Evolutionary conservation across 139 green algal genomes (phyloP), one percentile per base, ranked within the genome.

Genomic region (Microglena sp.): DNA sequence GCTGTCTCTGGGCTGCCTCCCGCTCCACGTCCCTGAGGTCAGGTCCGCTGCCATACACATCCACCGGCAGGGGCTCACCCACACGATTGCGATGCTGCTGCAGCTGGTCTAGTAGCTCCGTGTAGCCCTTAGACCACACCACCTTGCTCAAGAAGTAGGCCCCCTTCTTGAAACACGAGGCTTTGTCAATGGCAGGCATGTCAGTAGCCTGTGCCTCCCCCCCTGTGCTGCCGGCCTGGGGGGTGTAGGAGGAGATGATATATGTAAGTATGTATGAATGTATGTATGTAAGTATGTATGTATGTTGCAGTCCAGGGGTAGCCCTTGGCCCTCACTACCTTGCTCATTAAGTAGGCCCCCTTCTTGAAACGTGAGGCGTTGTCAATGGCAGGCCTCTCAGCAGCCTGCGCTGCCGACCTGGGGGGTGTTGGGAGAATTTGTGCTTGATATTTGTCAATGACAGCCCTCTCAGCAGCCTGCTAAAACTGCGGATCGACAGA

Each of bases 61-160:
- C 94, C 60, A 99, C 74, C 8, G 43, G 33, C 66, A 85, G 64
- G 33, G 76, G 72, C 58, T 77, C 45, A 26, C 82, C 81, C 27
- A 69, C 82, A 30, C 71, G 60, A n/a, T 33, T 28, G 36, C 32
- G 67, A 71, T 91, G 80, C 67, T 86, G 74, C 1, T 74, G 57
- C 15, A 96, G 56, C 31, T 90, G 78, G 30, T 95, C 83, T 66
- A 98, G 78, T 77, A 98, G 84, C 85, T 98, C 92, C 5, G 90
- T 92, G 85, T 98, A 99, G 65, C 94, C 94, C 81, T 99, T 99
- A 64, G 82, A 89, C 94, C 94, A 99, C 34, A 99, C 73, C 40
- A 89, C 69, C 75, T 96, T 95, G 65, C 94, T 92, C n/a, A 98
- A 84, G 81, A 97, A 98, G 82, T 99, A 98, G 1, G 82, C 82